phyloP scores from a whole-genome alignment of 306 rosid species.

The Quercus gilva region DNA sequence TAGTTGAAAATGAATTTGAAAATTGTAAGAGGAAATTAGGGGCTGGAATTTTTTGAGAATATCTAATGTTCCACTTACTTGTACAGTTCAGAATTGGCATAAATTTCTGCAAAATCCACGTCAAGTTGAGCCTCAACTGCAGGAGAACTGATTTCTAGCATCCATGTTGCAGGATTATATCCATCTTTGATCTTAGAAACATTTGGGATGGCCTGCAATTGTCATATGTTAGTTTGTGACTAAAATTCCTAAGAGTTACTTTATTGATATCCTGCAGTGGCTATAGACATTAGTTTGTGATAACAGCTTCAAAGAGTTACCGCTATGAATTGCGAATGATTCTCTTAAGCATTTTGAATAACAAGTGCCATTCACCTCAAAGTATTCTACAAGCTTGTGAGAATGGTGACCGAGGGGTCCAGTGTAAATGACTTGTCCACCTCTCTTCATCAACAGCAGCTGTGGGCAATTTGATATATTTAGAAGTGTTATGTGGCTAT shows the following conservation, averaged over 20 bases:
- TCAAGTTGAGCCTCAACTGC: slow-evolving; percentile 34
- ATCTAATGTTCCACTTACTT: slow-evolving; percentile 25
- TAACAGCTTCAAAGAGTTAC: background rate
- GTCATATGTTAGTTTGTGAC: slow-evolving; percentile 1
- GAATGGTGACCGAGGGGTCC: too few relatives aligned
- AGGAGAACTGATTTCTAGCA: slow-evolving; percentile 45
- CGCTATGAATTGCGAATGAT: background rate
- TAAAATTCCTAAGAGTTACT: background rate
- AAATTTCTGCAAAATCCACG: slow-evolving; percentile 48
- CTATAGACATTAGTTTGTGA: background rate
- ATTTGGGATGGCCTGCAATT: slow-evolving; percentile 41
- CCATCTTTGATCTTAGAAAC: slow-evolving; percentile 42
- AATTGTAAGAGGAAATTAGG: background rate
- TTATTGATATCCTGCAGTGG: too few relatives aligned
- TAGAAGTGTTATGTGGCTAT: background rate
- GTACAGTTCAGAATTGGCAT: slow-evolving; percentile 36
- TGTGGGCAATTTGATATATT: slow-evolving; percentile 19
- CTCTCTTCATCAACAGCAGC: slow-evolving; percentile 55
- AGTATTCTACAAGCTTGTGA: too few relatives aligned
- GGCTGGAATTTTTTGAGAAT: background rate
- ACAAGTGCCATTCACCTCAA: background rate
- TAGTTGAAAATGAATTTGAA: background rate
- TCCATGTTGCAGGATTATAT: slow-evolving; percentile 49
- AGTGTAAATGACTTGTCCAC: slow-evolving; percentile 27
- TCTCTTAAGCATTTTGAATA: background rate